Base-by-base conservation (phyloP, 2,329 filamentous ascomycete genomes). In the Stachybotrys chlorohalonatus region DNA sequence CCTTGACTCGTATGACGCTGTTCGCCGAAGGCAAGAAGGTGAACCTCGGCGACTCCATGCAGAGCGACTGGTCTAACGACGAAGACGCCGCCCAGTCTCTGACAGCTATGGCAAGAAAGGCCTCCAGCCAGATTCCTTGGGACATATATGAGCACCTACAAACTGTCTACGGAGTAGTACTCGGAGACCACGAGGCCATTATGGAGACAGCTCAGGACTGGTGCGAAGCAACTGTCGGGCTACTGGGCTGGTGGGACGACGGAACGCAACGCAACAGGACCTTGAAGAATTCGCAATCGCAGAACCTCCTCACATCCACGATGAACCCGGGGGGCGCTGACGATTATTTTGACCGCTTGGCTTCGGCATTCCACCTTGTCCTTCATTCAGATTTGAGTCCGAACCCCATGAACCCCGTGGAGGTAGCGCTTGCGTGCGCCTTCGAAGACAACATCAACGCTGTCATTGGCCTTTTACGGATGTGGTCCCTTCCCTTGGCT, bases 181-280 rank as follows among this genome's bases (percentile, higher is more conserved):
- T 94, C 5, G 92, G 93, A 42, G 83, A 87, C 59, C 78, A 84
- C 9, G 81, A 86, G 42, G 85, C 90, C 17, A 89, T 96, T 53
- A 75, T 95, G 57, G 81, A 85, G 50, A 83, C 85, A 49, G 83
- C 91, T 1, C 85, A 93, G 64, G 92, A 96, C 69, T 97, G 93
- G 93, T 84, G 93, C 52, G 93, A 97, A 73, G 92, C 90, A 0
- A 88, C 86, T 0, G 73, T 96, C 56, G 89, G 86, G 1, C 74
- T 97, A 52, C 85, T 92, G 36, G 85, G 88, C 6, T 97, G 93
- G 93, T 96, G 92, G 91, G 87, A 95, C 65, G 90, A 94, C 57
- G 81, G 82, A n/a, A 82, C 84, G 56, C 68, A 67, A 59, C 75
- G 69, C 52, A 71, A 70, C 56, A 75, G 72, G 61, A 70, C 65